A percentile compares a stretch with the other conserved stretches of the same genome.
These are phyloP conservation scores for Fraxinus sp. DNA, from an alignment of 305 asterid genomes.

Conservation along the genomic window DNA sequence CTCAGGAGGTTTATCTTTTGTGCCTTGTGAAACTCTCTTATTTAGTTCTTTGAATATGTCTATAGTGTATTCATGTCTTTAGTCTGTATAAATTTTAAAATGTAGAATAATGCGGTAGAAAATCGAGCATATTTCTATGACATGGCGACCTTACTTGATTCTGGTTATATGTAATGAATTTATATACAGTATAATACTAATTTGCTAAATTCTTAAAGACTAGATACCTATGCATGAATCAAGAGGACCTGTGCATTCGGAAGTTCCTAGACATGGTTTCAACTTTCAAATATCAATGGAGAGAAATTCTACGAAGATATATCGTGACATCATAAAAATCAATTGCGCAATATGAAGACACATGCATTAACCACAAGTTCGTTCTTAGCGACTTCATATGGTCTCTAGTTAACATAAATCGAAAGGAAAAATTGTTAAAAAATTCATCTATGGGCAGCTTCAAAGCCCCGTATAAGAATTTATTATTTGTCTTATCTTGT, in stretches of 20 bases:
- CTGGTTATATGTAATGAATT: background rate
- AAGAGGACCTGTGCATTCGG: background rate
- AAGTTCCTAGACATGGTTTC: background rate
- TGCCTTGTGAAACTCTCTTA: conserved; percentile 16
- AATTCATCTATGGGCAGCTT: background rate
- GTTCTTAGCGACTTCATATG: background rate
- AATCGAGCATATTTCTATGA: background rate
- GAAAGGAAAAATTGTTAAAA: background rate
- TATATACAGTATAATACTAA: background rate
- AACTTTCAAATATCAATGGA: background rate
- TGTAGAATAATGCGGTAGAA: background rate
- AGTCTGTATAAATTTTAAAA: background rate
- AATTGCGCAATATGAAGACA: background rate
- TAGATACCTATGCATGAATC: background rate
- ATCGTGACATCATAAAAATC: background rate
- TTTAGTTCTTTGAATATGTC: background rate
- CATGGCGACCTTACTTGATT: background rate
- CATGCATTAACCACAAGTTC: background rate
- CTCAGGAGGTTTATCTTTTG: conserved; percentile 77
- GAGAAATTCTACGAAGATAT: background rate
- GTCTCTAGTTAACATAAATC: background rate
- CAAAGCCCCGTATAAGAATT: background rate
- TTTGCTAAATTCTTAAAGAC: background rate
- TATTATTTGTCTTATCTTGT: background rate
- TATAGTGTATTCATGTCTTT: background rate